Evolutionary conservation across 2,329 filamentous ascomycete species (phyloP), one percentile per base, ranked within the genome.

Genomic region (Aspergillus fumigatiaffinis): DNA sequence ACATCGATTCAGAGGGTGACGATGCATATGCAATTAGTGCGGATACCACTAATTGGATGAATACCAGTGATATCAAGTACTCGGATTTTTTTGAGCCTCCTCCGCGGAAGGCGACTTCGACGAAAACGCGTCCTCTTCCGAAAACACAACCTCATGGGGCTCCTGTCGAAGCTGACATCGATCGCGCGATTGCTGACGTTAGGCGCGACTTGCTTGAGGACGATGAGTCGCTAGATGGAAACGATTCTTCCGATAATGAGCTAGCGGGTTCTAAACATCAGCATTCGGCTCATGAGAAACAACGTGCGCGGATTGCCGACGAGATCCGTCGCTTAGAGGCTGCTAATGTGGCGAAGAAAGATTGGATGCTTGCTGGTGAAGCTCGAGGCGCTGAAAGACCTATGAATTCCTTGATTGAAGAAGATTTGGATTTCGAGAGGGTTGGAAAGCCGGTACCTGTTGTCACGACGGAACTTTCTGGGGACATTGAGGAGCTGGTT

Each of bases 341-440:
- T 3, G 91, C 88, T 28, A 93, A 92, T 54, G 88, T 97, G 0
- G 89, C 90, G 29, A 95, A 96, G 76, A 88, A 92, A 57, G 86
- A 93, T 68, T 99, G 94, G 94, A 89, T 90, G 20, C 79, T 97
- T 53, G 84, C 89, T 9, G 94, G 94, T 69, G 94, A 99, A 80
- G 92, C 92, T 4, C 83, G 86, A 51, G 93, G 91, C 1, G 81
- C 82, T 0, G 91, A 94, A 64, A 85, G 94, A 38, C 94, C 94
- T 0, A 72, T 91, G 54, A 97, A 99, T 78, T 97, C 93, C 0
- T 83, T 99, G 2, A 84, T 99, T 1, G 92, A 97, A 71, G 87
- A 97, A 76, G 92, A 97, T 67, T 83, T 99, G 26, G 93, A 97
- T 63, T 99, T 97, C 70, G 94, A 99, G 76, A 87, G 95, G 67